Percentiles rank a stretch among this genome's conserved stretches.
phyloP scores from a whole-genome alignment of 371 early-diverging fungal genomes.

The Haplosporangium sp. region DNA sequence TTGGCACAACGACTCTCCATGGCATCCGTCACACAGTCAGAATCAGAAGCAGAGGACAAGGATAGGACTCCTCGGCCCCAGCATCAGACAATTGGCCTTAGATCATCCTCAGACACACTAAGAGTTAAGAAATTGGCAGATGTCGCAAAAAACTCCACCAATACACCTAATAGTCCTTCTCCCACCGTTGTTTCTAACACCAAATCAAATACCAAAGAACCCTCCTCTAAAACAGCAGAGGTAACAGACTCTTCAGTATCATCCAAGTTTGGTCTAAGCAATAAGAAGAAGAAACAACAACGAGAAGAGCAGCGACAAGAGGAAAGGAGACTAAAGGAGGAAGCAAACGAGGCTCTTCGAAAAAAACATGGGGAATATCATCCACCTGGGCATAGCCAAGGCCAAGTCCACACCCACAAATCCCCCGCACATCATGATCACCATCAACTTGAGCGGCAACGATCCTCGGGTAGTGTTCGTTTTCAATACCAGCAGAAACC shows the following conservation, averaged over 20 bases:
- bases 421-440: slow-evolving; percentile 30
- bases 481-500: slow-evolving; percentile 8
- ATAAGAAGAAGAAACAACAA: slow-evolving; percentile 34
- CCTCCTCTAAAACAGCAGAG: not conserved
- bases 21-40: not conserved
- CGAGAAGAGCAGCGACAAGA: slow-evolving; percentile 33
- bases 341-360: slow-evolving; percentile 45
- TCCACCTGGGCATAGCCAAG: slow-evolving; percentile 44
- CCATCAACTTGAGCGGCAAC: slow-evolving; percentile 29
- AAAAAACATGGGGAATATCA: slow-evolving; percentile 47
- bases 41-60: slow-evolving; percentile 17
- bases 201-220: slow-evolving; percentile 1
- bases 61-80: slow-evolving; percentile 27
- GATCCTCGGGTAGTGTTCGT: slow-evolving; percentile 17
- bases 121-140: slow-evolving; percentile 8
- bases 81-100: slow-evolving; percentile 20
- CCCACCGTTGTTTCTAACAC: slow-evolving; percentile 9
- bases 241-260: not conserved
- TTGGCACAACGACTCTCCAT: not conserved
- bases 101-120: slow-evolving; percentile 39
- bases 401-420: slow-evolving; percentile 41
- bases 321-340: slow-evolving; percentile 26
- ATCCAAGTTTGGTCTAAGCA: slow-evolving; percentile 19
- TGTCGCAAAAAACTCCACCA: slow-evolving; percentile 1
- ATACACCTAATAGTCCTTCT: slow-evolving; percentile 8